Percentiles rank a stretch among this genome's conserved stretches.
phyloP scores from a whole-genome alignment of 768 basidiomycete species.

The Russula compacta region DNA sequence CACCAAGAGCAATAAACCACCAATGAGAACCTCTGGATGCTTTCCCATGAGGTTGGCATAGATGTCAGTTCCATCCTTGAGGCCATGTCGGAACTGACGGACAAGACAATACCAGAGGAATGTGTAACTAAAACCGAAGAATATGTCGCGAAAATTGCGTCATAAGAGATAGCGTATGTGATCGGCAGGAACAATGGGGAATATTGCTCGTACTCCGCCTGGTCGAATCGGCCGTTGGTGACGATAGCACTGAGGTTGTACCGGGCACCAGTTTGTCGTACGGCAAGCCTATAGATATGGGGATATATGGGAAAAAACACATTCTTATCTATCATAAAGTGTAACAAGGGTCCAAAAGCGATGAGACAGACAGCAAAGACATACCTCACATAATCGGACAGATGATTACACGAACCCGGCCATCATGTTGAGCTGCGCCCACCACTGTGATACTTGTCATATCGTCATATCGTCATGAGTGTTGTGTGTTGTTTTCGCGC shows the following conservation, averaged over 20 bases:
- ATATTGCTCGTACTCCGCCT: conserved; percentile 60
- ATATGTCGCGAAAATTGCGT: conserved; percentile 65
- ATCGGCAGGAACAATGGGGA: conserved; percentile 71
- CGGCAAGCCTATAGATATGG: conserved; percentile 52
- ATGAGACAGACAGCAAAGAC: conserved; percentile 23
- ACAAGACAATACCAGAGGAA: conserved; percentile 78
- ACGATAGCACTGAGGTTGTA: conserved; percentile 58
- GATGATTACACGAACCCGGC: conserved; percentile 56
- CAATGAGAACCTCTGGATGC: conserved; percentile 66
- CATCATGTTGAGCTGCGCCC: conserved; percentile 70
- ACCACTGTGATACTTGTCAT: conserved; percentile 65
- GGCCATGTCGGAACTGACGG: conserved; percentile 55
- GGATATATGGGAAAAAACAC: conserved; percentile 61
- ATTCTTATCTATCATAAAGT: conserved; percentile 48
- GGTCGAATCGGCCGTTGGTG: conserved; percentile 55
- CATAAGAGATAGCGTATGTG: conserved; percentile 60
- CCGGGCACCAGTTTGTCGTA: conserved; percentile 68
- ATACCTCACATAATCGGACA: conserved; percentile 65
- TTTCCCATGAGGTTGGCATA: conserved; percentile 76
- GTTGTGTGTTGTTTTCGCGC: not conserved
- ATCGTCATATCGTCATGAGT: not conserved
- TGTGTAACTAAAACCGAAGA: conserved; percentile 66
- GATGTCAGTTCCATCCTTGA: conserved; percentile 73
- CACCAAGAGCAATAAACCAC: conserved; percentile 61
- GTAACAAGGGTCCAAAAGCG: not conserved